Percentiles rank a stretch among this genome's conserved stretches.
Conservation (phyloP, 352 stramenopile genomes). For the Pythium pyrilobum region DNA sequence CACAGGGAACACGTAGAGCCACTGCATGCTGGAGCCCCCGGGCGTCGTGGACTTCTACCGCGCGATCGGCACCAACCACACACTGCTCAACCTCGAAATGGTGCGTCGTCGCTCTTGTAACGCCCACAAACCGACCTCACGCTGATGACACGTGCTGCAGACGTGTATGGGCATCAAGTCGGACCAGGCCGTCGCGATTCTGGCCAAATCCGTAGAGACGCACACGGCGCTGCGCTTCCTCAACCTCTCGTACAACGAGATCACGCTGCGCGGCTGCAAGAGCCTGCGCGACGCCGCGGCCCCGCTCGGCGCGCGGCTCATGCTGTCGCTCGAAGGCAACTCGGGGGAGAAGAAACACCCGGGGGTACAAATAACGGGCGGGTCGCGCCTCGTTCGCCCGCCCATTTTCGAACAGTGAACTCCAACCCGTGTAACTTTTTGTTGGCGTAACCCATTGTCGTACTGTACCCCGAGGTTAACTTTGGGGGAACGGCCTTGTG, state of each 20-base stretch:
- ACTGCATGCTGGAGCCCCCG: constrained; percentile 53
- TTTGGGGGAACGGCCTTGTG: too few species aligned
- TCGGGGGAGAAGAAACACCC: constrained; percentile 32
- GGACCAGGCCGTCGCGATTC: constrained; percentile 41
- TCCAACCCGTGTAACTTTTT: too few species aligned
- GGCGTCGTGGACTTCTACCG: constrained; percentile 57
- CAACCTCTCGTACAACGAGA: constrained; percentile 73
- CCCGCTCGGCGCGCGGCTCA: neutral
- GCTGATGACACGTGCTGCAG: constrained; percentile 17
- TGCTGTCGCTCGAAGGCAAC: constrained; percentile 39
- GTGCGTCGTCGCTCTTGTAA: constrained; percentile 20
- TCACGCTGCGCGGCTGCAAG: constrained; percentile 73
- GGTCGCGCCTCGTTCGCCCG: constrained; percentile 6
- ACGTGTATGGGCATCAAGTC: constrained; percentile 60
- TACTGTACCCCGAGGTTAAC: neutral
- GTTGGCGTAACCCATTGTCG: neutral
- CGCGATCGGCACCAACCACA: constrained; percentile 40
- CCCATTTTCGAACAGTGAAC: neutral
- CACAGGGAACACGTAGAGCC: constrained; percentile 40
- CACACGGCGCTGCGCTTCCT: constrained; percentile 40
- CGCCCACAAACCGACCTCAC: too few species aligned
- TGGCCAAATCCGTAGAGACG: constrained; percentile 39
- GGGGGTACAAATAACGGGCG: constrained; percentile 31
- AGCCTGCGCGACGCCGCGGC: constrained; percentile 46
- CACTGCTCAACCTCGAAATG: constrained; percentile 49